Evolutionary conservation across 345 rosid genomes (phyloP).

Genomic region (Aethionema arabicum): DNA sequence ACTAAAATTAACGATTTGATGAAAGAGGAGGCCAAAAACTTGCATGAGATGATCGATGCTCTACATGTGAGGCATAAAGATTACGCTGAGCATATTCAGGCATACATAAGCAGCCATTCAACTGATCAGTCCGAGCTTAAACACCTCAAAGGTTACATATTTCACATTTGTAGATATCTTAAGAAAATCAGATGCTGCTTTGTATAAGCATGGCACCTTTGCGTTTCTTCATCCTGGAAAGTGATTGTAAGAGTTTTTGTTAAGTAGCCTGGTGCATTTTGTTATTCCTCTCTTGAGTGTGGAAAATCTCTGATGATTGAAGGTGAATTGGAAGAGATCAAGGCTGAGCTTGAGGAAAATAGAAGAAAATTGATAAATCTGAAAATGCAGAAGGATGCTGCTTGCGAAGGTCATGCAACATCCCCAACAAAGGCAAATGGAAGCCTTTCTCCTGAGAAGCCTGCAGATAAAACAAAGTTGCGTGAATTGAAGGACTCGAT

Average conservation of each 20-base stretch:
- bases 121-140: constrained; percentile 69
- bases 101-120: constrained; percentile 49
- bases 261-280: constrained; percentile 13
- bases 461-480: constrained; percentile 60
- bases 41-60: constrained; percentile 57
- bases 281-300: constrained; percentile 26
- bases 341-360: constrained; percentile 86
- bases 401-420: constrained; percentile 52
- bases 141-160: constrained; percentile 61
- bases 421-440: constrained; percentile 63
- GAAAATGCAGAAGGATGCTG: constrained; percentile 84
- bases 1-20: constrained; percentile 76
- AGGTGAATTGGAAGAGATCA: constrained; percentile 90
- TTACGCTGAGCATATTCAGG: constrained; percentile 51
- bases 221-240: constrained; percentile 5
- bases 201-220: constrained; percentile 5
- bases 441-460: constrained; percentile 73
- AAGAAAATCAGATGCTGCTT: constrained; percentile 14
- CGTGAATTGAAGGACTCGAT: constrained; percentile 75
- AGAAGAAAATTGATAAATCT: constrained; percentile 77
- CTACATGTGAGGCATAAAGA: constrained; percentile 70
- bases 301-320: constrained; percentile 30
- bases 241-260: not conserved
- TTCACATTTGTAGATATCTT: constrained; percentile 12
- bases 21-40: constrained; percentile 66